Evolutionary conservation across 176 grass and related monocot species (phyloP), one percentile per base, ranked within the genome.

Genomic region (Cocos nucifera): DNA sequence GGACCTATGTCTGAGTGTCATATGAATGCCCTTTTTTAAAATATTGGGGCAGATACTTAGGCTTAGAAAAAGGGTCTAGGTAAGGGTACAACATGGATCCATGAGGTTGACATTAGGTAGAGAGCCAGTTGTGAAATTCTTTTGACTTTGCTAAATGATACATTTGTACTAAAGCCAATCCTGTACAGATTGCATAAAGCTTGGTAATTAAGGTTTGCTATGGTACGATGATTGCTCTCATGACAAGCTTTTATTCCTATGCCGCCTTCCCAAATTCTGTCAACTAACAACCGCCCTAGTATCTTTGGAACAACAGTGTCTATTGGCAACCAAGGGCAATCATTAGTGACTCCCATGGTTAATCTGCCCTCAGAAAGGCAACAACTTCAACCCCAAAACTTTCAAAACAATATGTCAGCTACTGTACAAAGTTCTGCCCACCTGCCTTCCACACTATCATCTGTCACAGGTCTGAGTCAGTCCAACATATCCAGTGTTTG

Each of bases 311-410:
- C 32, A 78, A 91, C 23, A 23, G 80, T 63, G 27, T 30, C 23
- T 51, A 27, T 55, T 22, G 84, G 75, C 22, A 90, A 90, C 73
- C 84, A 78, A 73, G 29, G 66, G 23, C 83, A 86, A 57, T 71
- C 85, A 61, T 74, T 86, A 79, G 59, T 62, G 26, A 83, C 79
- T 28, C 49, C 83, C 24, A 72, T 80, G 76, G 79, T 87, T 51
- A 85, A 85, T 84, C 91, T 82, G 63, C 55, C 89, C 63, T 74
- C 78, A 64, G 39, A 65, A 51, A 69, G 74, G 15, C 92, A 96
- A 62, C 65, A 77, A 67, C 10, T 61, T 51, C 54, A 61, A 20
- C 22, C 44, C 2, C 73, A 77, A 28, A 77, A 76, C 39, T 50
- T 67, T 69, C 73, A 77, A 39, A 61, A 53, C 22, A 84, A 87